Conservation (phyloP, 495 filamentous ascomycete species). For the Chaetomidium leptoderma region DNA sequence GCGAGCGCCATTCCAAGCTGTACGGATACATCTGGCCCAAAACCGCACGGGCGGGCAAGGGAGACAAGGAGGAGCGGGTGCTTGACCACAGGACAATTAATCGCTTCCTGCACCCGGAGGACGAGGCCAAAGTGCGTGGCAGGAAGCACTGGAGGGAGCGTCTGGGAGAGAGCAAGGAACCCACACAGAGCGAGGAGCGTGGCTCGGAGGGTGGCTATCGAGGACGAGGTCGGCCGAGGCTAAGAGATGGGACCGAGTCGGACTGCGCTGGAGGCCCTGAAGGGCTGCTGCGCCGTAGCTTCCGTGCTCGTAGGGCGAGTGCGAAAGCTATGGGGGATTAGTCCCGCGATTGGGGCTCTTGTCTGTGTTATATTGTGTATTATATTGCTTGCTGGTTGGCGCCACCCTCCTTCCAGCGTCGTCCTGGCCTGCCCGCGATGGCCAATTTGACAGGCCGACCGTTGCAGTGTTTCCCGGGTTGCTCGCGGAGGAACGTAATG, state of each 20-base stretch:
- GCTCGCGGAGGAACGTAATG: background rate
- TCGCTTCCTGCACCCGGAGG: conserved; percentile 61
- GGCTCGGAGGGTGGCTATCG: background rate
- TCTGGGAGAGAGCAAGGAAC: conserved; percentile 4
- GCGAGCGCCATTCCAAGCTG: conserved; percentile 90
- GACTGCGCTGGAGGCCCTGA: no score
- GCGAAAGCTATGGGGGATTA: conserved; percentile 21
- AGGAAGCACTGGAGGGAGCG: conserved; percentile 33
- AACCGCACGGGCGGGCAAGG: conserved; percentile 68
- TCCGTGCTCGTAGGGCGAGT: conserved; percentile 28
- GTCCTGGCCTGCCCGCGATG: background rate
- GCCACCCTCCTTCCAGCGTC: background rate
- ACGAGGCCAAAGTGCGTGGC: conserved; percentile 56
- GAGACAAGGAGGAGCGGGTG: conserved; percentile 71
- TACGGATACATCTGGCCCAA: conserved; percentile 97
- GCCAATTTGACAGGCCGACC: background rate
- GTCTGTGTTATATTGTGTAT: conserved; percentile 1
- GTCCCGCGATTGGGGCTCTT: background rate
- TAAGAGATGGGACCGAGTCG: background rate
- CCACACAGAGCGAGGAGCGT: background rate
- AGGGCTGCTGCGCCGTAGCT: conserved; percentile 25
- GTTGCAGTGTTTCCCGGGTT: background rate
- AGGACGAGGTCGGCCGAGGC: conserved; percentile 1
- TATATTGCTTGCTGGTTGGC: background rate
- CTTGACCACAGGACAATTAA: conserved; percentile 70